Evolutionary conservation across 495 filamentous ascomycete species (phyloP), one percentile per base, ranked within the genome.

Genomic region (Xylaria acuta): DNA sequence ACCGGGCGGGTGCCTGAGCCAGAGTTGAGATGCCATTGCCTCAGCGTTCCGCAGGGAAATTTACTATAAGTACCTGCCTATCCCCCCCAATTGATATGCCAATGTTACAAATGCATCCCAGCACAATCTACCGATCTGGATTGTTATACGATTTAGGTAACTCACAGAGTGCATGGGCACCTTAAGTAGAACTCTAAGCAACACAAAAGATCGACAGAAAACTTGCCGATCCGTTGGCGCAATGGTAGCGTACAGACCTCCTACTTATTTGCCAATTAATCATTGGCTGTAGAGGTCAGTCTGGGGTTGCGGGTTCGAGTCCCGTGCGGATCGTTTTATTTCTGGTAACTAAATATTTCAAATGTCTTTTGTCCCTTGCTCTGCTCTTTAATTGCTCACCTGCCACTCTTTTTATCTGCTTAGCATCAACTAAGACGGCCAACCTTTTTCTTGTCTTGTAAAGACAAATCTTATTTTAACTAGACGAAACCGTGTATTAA

Each of bases 251-350:
- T 79, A 80, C 79, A 79, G 79, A 79, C 78, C 82, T 84, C 82
- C 82, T 84, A 83, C 40, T 67, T 75, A 59, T 45, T n/a, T 20
- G 25, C 4, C 38, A 51, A 54, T 41, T n/a, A n/a, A 27, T 8
- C n/a, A 1, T 22, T 16, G 41, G 51, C 34, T 43, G 59, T 59
- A 47, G 64, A 72, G 63, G 51, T 63, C 30, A 84, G 79, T 79
- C 78, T 83, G 79, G 82, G 82, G 82, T 83, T 84, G 82, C 82
- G 82, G 82, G 82, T 84, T 83, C 82, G 82, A 84, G 82, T 83
- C 82, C 82, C 82, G 82, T 83, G 82, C 36, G 36, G 7, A 38
- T 38, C 36, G 36, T 38, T 38, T 38, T 38, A 38, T n/a, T n/a
- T n/a, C n/a, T n/a, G n/a, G n/a, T n/a, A n/a, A n/a, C n/a, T n/a